A percentile compares a stretch with the other conserved stretches of the same genome.
phyloP scores from a whole-genome alignment of 805 yeast genomes.

The Metschnikowia drakensbergensis region DNA sequence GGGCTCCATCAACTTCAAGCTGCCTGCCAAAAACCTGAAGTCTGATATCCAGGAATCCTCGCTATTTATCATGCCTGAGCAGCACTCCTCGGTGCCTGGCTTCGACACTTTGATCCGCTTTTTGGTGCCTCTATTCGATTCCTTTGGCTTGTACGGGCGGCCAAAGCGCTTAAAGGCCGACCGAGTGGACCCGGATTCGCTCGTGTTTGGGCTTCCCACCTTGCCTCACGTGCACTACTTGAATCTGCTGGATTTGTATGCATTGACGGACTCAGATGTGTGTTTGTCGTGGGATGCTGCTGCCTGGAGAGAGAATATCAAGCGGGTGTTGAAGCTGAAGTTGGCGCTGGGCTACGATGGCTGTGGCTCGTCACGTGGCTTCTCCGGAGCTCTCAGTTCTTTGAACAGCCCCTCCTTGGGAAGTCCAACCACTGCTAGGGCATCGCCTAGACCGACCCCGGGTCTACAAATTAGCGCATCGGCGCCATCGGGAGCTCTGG shows the following conservation, averaged over 20 bases:
- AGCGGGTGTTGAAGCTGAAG: constrained; percentile 30
- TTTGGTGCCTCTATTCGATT: constrained; percentile 38
- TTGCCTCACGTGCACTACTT: constrained; percentile 44
- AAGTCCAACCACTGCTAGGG: constrained; percentile 6
- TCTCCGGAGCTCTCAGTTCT: constrained; percentile 55
- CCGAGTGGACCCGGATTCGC: constrained; percentile 37
- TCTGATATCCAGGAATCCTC: constrained; percentile 39
- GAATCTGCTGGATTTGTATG: constrained; percentile 29
- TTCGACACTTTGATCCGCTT: constrained; percentile 46
- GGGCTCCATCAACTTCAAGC: constrained; percentile 64
- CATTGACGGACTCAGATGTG: constrained; percentile 21
- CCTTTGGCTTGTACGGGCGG: constrained; percentile 45
- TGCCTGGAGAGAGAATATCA: constrained; percentile 32
- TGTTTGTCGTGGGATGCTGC: constrained; percentile 37
- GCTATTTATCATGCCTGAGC: constrained; percentile 43
- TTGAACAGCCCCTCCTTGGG: constrained; percentile 39
- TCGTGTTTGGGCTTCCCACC: constrained; percentile 46
- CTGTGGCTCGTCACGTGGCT: constrained; percentile 60
- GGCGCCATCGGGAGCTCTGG: no score
- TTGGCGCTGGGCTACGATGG: constrained; percentile 59
- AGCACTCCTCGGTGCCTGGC: constrained; percentile 45
- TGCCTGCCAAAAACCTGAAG: constrained; percentile 31
- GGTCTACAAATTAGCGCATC: not conserved
- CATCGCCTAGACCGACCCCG: not conserved
- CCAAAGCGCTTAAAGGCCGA: constrained; percentile 42